Conservation (phyloP, 768 basidiomycete genomes). For the Boletales sp. region DNA sequence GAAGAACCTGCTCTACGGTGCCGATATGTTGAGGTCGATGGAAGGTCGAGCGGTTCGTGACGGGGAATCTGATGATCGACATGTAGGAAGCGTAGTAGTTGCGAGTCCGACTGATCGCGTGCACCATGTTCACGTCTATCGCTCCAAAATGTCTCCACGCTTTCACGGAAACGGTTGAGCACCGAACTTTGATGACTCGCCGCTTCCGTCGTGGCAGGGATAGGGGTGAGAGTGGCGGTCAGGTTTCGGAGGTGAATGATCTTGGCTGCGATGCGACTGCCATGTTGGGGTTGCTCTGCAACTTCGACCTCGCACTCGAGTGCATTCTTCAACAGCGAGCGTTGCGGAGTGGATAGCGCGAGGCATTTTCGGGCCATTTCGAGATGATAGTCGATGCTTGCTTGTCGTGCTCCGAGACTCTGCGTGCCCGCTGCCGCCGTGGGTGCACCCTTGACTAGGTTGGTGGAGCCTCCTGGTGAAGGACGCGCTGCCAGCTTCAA, state of each 20-base stretch:
- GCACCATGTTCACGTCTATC: slow-evolving; percentile 9
- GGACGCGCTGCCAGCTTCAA: not conserved
- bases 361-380: slow-evolving; percentile 16
- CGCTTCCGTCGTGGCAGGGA: slow-evolving; percentile 19
- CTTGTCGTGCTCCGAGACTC: slow-evolving; percentile 11
- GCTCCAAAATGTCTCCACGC: slow-evolving; percentile 17
- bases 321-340: not conserved
- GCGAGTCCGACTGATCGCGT: slow-evolving; percentile 4
- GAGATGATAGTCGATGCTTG: slow-evolving; percentile 19
- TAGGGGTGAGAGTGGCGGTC: slow-evolving; percentile 16
- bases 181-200: slow-evolving; percentile 7
- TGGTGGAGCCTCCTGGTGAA: too few relatives aligned
- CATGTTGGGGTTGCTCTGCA: slow-evolving; percentile 6
- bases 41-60: slow-evolving; percentile 5
- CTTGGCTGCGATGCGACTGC: slow-evolving; percentile 19
- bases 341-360: slow-evolving; percentile 1
- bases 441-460: not conserved
- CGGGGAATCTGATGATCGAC: slow-evolving; percentile 2
- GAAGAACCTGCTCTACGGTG: slow-evolving; percentile 20
- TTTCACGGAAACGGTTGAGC: slow-evolving; percentile 18
- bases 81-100: not conserved
- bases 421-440: not conserved
- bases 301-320: not conserved
- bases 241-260: slow-evolving; percentile 19
- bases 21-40: slow-evolving; percentile 1